phyloP scores from a whole-genome alignment of 371 early-diverging fungal species.

The Mortierella sp. region DNA sequence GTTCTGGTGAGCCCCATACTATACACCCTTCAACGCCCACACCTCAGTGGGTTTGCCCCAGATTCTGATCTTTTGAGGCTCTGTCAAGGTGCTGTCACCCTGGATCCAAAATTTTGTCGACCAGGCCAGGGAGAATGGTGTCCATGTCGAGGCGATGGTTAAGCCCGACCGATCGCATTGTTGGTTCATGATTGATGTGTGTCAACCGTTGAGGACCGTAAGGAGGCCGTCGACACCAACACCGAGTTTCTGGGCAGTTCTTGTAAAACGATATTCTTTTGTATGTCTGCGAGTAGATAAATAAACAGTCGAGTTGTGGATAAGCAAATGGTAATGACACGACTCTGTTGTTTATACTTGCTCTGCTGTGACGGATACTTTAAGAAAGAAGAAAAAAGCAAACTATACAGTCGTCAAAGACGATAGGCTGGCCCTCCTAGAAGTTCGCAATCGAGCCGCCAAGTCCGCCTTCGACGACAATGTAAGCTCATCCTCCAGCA shows the following conservation, averaged over 20 bases:
- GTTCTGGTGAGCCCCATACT: slow-evolving; percentile 10
- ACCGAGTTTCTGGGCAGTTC: neutral
- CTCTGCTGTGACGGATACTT: neutral
- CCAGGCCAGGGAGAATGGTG: slow-evolving; percentile 6
- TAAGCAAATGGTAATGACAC: too few relatives aligned
- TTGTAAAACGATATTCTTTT: too few relatives aligned
- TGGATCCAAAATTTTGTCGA: slow-evolving; percentile 24
- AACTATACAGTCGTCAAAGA: neutral
- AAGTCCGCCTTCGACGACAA: neutral
- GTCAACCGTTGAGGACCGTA: slow-evolving; percentile 16
- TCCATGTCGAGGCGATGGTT: neutral
- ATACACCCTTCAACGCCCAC: slow-evolving; percentile 7
- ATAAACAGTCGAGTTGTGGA: too few relatives aligned
- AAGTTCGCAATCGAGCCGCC: neutral
- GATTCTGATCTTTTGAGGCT: slow-evolving; percentile 15
- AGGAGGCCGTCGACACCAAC: neutral
- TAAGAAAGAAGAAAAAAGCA: neutral
- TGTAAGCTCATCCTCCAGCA: neutral
- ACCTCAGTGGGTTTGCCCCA: slow-evolving; percentile 12
- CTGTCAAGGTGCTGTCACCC: slow-evolving; percentile 6
- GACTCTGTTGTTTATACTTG: neutral
- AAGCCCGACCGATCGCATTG: slow-evolving; percentile 12
- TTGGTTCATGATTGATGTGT: slow-evolving; percentile 14
- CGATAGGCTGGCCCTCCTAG: neutral
- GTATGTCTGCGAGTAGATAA: neutral